Percentiles rank a stretch among this genome's conserved stretches.
Conservation (phyloP, 2,329 filamentous ascomycete species). For the Xylariales sp. region DNA sequence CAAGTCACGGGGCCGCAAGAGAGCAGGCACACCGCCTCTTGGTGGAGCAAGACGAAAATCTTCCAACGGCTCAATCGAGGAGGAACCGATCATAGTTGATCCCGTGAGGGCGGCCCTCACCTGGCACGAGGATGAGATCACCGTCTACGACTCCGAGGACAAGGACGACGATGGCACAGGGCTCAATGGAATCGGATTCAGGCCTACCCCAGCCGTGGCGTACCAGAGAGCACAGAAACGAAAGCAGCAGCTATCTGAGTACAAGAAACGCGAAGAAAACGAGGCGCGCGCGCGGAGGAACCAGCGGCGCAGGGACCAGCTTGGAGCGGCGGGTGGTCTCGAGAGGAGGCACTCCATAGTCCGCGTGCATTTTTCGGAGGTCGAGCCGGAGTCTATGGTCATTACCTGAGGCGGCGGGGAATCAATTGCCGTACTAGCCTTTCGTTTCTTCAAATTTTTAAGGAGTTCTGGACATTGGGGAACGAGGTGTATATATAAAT, state of each 20-base stretch:
- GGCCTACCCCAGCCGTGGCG: slow-evolving; percentile 57
- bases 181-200: slow-evolving; percentile 65
- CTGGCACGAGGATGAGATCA: slow-evolving; percentile 67
- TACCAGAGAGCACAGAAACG: slow-evolving; percentile 53
- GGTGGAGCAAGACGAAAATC: slow-evolving; percentile 14
- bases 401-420: too few relatives aligned
- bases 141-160: slow-evolving; percentile 60
- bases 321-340: slow-evolving; percentile 18
- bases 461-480: neutral
- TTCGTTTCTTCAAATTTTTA: neutral
- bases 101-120: slow-evolving; percentile 56
- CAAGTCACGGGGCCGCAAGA: slow-evolving; percentile 27
- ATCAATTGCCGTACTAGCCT: too few relatives aligned
- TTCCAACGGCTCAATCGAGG: slow-evolving; percentile 19
- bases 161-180: slow-evolving; percentile 63
- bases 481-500: too few relatives aligned
- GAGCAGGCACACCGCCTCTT: slow-evolving; percentile 21
- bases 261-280: slow-evolving; percentile 55
- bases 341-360: slow-evolving; percentile 21
- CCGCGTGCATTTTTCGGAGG: slow-evolving; percentile 26
- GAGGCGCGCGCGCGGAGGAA: slow-evolving; percentile 55
- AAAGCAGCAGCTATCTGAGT: slow-evolving; percentile 58
- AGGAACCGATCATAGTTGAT: slow-evolving; percentile 38
- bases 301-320: slow-evolving; percentile 39
- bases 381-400: slow-evolving; percentile 22